Evolutionary conservation across 495 filamentous ascomycete genomes (phyloP), one percentile per base, ranked within the genome.

Genomic region (Penicillium ochrochloron): DNA sequence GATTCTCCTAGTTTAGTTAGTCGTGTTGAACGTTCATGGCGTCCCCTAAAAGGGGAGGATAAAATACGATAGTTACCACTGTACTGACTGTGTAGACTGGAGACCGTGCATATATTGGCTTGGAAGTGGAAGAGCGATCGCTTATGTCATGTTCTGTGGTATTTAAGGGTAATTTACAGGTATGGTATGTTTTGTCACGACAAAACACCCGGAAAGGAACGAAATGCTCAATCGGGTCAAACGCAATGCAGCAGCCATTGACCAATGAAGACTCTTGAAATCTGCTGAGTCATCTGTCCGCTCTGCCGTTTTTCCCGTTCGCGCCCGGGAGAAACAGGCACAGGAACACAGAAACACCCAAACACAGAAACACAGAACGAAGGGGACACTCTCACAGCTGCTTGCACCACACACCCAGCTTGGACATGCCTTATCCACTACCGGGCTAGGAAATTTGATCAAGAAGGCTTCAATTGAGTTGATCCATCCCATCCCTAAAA

Each of bases 221-320:
- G 41, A 67, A 65, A 59, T 63, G 42, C 56, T 59, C 61, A 41
- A 27, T 65, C 33, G 3, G 62, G 70, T n/a, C 21, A 57, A 61
- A 27, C 11, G 37, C 27, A 15, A 17, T 31, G 27, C 34, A 31
- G 15, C 15, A 19, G 25, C 54, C 7, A 56, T 21, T 50, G 31
- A 25, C 69, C 69, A 71, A 71, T 71, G 41, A 66, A 0, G 23
- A 10, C 2, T 11, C n/a, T 4, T n/a, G 2, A 17, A 61, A 33
- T 19, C 29, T 5, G 60, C 61, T 69, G 66, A 69, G 21, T 71
- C 61, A 69, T 48, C 25, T 0, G 14, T 10, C 21, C 4, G 1
- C 12, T 44, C 63, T 66, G 50, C 69, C 64, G 64, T 62, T 53
- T 31, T n/a, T 64, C 33, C 57, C 65, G 60, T 35, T 39, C 55